phyloP scores from a whole-genome alignment of 768 basidiomycete species.

The Tulasnella sp. region DNA sequence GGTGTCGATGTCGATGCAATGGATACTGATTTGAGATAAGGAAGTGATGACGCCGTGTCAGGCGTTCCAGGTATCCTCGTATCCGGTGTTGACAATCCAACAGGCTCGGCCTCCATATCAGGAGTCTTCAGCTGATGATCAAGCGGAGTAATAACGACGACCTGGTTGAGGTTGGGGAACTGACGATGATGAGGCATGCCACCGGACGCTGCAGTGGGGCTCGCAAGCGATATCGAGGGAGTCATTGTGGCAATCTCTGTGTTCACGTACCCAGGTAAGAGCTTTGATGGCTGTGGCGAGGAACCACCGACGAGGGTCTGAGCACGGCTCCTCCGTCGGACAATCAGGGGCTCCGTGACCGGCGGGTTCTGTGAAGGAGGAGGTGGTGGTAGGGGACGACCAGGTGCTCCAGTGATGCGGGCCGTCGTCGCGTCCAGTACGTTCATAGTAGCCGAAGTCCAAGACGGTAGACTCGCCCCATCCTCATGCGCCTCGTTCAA shows the following conservation, averaged over 20 bases:
- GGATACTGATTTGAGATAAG: not conserved
- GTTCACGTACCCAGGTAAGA: not conserved
- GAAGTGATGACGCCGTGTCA: not conserved
- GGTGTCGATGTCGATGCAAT: not conserved
- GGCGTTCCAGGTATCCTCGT: not conserved
- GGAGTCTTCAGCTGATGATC: no score
- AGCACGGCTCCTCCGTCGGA: not conserved
- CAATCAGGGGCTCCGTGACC: not conserved
- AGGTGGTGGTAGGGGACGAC: not conserved
- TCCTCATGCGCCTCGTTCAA: conserved; percentile 16
- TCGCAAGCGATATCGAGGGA: not conserved
- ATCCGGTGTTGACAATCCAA: no score
- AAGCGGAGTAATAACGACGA: no score
- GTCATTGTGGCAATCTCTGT: not conserved
- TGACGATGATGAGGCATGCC: no score
- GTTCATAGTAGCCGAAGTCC: not conserved
- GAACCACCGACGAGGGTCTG: not conserved
- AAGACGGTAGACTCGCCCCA: not conserved
- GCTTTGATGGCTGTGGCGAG: no score
- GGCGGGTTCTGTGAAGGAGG: not conserved
- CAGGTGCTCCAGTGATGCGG: not conserved
- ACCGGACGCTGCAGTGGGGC: no score
- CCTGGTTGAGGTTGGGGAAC: no score
- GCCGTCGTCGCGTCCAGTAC: not conserved
- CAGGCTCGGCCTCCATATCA: no score